Evolutionary conservation across 768 basidiomycete species (phyloP), one percentile per base, ranked within the genome.

Genomic region (Calocybe gangraenosa): DNA sequence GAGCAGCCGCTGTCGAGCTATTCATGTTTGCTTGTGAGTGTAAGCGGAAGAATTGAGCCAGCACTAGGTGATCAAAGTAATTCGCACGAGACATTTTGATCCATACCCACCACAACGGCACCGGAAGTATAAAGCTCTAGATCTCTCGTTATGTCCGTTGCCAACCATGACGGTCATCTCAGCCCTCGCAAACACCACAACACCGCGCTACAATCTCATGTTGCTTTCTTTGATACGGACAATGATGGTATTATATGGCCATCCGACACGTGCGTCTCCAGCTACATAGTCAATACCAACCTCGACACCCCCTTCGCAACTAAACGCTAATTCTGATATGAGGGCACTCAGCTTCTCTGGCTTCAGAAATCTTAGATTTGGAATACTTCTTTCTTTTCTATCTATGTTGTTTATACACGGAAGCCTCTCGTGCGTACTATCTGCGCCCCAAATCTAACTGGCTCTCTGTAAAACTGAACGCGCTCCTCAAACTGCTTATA

Each of bases 181-280:
- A 28, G 25, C 25, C 25, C 51, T 52, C 45, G 51, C 19, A 57
- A 58, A 39, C 38, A 45, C 46, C 44, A 52, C 25, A 68, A 69
- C 57, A 64, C 68, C 2, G 66, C 63, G 8, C 60, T 75, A 10
- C 67, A 75, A 55, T 52, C 52, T 13, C 73, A 74, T 48, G 67
- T 69, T 52, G 67, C 67, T 28, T 75, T 71, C 60, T 74, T 74
- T 50, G 73, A 75, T 60, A 48, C 47, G 23, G 72, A 75, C 55
- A 48, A 53, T 19, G 73, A 74, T 52, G 73, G 71, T 3, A 59
- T 72, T 32, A 74, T 75, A 45, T 74, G 70, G 67, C 71, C 72
- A 5, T 49, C 31, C 10, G 71, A 75, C 51, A 75, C 72, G 71
- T 73, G 46, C 46, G 67, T 60, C 38, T 22, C 22, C 34, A 10